Evolutionary conservation across 371 early-diverging fungal genomes (phyloP), one percentile per base, ranked within the genome.

Genomic region (Cokeromyces recurvatus): DNA sequence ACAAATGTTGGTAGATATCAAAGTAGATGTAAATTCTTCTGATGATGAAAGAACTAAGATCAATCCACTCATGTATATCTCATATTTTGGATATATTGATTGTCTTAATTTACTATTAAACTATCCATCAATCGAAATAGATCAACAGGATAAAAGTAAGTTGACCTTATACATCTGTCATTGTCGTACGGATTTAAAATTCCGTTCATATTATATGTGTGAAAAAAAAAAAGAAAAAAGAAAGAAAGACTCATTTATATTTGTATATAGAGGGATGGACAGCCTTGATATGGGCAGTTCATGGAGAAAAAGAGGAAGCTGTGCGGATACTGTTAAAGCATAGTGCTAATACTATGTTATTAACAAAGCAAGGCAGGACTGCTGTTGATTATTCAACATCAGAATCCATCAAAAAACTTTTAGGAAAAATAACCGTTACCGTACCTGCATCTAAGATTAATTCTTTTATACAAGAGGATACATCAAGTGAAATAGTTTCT

Each of bases 201-300:
- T n/a, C 16, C 29, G 11, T 27, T n/a, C n/a, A n/a, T n/a, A n/a
- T n/a, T 27, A 5, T 5, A 7, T 27, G 29, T 27, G 5, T 5
- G 5, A 27, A 5, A 27, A 5, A 11, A 19, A 25, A 16, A 25
- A 36, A 37, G 3, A 16, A 17, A 32, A n/a, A 20, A 14, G 32
- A 20, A 43, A 51, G n/a, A 32, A 37, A 46, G 29, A n/a, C n/a
- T n/a, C n/a, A n/a, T n/a, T 24, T 41, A 14, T 24, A 16, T 27
- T 35, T 23, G 32, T 14, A 44, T 38, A 31, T 57, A 83, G 89
- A 79, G 48, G 96, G 96, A 15, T 95, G 96, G 96, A 89, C 94
- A 19, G 86, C 94, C 17, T 74, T 95, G 32, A 78, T 92, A 68
- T 96, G 96, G 96, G 93, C 93, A 3, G 80, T 84, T 40, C 79